Evolutionary conservation across 345 rosid genomes (phyloP), one percentile per base, ranked within the genome.

Genomic region (Brassica incana): DNA sequence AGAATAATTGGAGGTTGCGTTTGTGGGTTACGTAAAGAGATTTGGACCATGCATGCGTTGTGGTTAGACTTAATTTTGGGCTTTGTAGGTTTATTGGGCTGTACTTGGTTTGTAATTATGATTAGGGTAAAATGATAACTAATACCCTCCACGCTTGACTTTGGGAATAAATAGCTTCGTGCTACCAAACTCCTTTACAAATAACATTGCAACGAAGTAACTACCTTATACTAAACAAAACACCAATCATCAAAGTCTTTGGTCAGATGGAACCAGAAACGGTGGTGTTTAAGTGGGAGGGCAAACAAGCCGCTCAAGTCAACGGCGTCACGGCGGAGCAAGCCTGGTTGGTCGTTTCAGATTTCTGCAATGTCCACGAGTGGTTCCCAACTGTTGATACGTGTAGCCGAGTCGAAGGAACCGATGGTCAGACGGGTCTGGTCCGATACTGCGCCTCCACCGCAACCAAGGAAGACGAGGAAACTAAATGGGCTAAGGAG

Each of bases 361-460:
- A 93, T 68, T 91, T 91, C 66, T 88, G 95, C 88, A 85, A 85
- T 86, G 0, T 90, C 35, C 79, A 91, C 67, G 81, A 85, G 62
- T 83, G 85, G 87, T 72, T 80, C 72, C 92, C 95, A 3, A 11
- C 36, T 15, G 12, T 88, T 0, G 91, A 86, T 27, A 79, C 80
- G 0, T 92, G 94, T 83, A 29, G 73, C 73, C 76, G 35, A 3
- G 84, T 87, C 12, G 84, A 85, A 32, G 97, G 97, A 29, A 76
- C 58, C 32, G 84, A 65, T 2, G 90, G 91, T 8, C 33, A 87
- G 71, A 87, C 88, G 0, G 92, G 97, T 30, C 65, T 88, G 76
- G 20, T 87, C 59, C 88, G 94, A 3, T 83, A 85, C 86, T 85
- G 89, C 35, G 84, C 84, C 20, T 12, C 84, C 67, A 38, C 74